phyloP scores from a whole-genome alignment of 352 stramenopile species.

The Phytophthora pinifolia region DNA sequence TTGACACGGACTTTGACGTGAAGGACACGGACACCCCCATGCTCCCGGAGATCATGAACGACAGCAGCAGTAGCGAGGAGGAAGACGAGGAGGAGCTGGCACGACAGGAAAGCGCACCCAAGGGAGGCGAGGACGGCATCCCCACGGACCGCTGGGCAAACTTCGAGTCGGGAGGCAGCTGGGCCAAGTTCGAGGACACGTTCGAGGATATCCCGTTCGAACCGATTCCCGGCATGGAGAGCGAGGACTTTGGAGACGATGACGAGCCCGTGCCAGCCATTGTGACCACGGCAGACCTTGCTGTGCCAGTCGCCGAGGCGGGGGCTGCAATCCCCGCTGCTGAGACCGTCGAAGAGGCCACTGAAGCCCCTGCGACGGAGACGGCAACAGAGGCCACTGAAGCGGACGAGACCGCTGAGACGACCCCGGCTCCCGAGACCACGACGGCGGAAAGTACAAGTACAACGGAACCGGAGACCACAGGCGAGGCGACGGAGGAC shows the following conservation, averaged over 20 bases:
- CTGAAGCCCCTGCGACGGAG: conserved; percentile 11
- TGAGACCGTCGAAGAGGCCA: conserved; percentile 2
- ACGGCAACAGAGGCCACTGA: conserved; percentile 9
- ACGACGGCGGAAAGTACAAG: conserved; percentile 15
- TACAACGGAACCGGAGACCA: conserved; percentile 17
- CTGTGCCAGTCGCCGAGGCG: conserved; percentile 2
- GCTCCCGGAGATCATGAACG: conserved; percentile 84
- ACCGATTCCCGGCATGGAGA: conserved; percentile 48
- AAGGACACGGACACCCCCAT: conserved; percentile 71
- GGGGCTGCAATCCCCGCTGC: conserved; percentile 8
- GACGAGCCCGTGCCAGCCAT: conserved; percentile 26
- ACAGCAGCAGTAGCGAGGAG: conserved; percentile 88
- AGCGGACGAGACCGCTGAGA: conserved; percentile 18
- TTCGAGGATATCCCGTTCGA: conserved; percentile 68
- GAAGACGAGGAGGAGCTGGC: conserved; percentile 72
- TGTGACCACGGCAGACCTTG: conserved; percentile 29
- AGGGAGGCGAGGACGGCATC: conserved; percentile 12
- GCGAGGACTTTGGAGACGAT: conserved; percentile 42
- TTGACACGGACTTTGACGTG: conserved; percentile 79
- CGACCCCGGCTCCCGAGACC: neutral
- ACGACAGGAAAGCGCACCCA: conserved; percentile 28
- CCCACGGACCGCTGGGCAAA: conserved; percentile 56
- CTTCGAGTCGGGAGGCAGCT: conserved; percentile 62
- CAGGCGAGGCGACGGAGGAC: conserved; percentile 23
- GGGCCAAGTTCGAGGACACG: conserved; percentile 69